phyloP scores from a whole-genome alignment of 129 eudicot genomes.

The Saussurea involucrata region DNA sequence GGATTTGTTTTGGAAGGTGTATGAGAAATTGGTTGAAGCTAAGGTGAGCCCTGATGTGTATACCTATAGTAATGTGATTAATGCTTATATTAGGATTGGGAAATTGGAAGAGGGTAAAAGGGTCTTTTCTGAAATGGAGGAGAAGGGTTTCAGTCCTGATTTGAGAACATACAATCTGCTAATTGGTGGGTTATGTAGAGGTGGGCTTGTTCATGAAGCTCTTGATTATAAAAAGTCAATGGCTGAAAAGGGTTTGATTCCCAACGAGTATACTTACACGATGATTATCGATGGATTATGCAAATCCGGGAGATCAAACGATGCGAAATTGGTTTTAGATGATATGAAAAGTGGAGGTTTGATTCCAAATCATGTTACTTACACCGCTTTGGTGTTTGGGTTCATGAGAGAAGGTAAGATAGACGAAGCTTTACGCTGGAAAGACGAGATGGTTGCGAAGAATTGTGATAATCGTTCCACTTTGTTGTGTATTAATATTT shows the following conservation, averaged over 20 bases:
- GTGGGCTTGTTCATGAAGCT: conserved; percentile 36
- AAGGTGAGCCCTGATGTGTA: conserved; percentile 23
- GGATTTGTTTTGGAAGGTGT: conserved; percentile 40
- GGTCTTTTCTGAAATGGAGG: conserved; percentile 33
- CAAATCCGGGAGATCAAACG: conserved; percentile 12
- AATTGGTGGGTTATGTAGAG: conserved; percentile 23
- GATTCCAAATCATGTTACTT: conserved; percentile 16
- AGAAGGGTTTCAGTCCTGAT: conserved; percentile 20
- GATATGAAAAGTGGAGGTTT: conserved; percentile 29
- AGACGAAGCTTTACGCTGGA: conserved; percentile 20
- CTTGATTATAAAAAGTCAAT: conserved; percentile 23
- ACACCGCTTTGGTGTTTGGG: conserved; percentile 7
- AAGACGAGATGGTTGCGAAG: conserved; percentile 27
- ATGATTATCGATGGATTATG: conserved; percentile 30
- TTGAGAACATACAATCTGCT: conserved; percentile 16
- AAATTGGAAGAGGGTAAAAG: conserved; percentile 30
- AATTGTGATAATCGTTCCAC: conserved; percentile 28
- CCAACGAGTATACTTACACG: conserved; percentile 22
- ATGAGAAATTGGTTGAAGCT: conserved; percentile 18
- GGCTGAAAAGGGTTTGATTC: conserved; percentile 27
- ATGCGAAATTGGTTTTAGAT: conserved; percentile 30
- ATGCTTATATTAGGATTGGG: conserved; percentile 30
- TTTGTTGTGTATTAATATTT: conserved; percentile 46
- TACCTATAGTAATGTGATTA: conserved; percentile 30
- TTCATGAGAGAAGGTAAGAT: conserved; percentile 19